Evolutionary conservation across 768 basidiomycete genomes (phyloP).

Genomic region (Mycena filopes): DNA sequence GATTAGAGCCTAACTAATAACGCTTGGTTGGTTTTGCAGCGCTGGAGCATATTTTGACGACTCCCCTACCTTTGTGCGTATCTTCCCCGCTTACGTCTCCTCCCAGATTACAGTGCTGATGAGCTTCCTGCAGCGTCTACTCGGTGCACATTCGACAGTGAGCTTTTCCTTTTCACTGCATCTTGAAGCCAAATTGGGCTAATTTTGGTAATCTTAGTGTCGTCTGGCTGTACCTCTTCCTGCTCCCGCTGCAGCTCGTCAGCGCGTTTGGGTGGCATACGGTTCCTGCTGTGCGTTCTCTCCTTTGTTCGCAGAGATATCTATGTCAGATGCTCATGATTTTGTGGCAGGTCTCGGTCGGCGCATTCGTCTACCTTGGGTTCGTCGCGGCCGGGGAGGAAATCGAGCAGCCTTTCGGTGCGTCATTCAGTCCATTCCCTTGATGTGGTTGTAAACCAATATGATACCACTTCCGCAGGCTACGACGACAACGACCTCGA

Average conservation of each 20-base stretch:
- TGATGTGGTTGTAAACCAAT: no score
- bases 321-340: background rate
- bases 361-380: conserved; percentile 77
- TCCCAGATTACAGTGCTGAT: conserved; percentile 4
- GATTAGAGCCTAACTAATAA: no score
- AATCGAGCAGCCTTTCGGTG: conserved; percentile 76
- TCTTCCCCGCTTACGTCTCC: background rate
- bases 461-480: conserved; percentile 44
- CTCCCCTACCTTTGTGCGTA: conserved; percentile 72
- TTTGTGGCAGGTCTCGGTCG: conserved; percentile 56
- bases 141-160: conserved; percentile 68
- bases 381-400: conserved; percentile 81
- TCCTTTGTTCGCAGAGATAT: no score
- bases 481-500: conserved; percentile 79
- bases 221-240: conserved; percentile 79
- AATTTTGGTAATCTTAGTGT: conserved; percentile 51
- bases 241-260: conserved; percentile 80
- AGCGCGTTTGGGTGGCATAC: conserved; percentile 70
- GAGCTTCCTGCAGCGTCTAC: conserved; percentile 60
- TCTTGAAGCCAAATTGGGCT: background rate
- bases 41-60: conserved; percentile 70
- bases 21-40: no score
- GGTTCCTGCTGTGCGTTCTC: conserved; percentile 57
- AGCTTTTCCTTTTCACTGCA: conserved; percentile 28
- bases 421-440: conserved; percentile 28